Conservation (phyloP, 2,329 filamentous ascomycete genomes). For the Polytolypa hystricis region DNA sequence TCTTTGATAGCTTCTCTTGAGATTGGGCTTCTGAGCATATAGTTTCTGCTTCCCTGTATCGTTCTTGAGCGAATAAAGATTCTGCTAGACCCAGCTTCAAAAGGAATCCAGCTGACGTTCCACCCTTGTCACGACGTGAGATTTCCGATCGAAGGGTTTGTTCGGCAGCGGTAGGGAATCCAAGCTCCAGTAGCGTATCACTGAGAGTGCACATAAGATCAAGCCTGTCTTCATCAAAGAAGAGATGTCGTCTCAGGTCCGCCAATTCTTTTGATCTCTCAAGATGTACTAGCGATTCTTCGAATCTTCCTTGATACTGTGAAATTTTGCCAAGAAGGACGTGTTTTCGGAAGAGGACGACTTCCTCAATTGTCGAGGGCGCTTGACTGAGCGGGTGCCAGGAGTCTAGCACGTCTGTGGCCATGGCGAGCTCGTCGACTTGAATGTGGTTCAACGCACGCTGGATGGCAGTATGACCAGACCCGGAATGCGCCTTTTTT, state of each 20-base stretch:
- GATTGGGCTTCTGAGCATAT: constrained; percentile 2
- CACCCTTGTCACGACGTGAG: neutral
- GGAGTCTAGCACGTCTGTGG: constrained; percentile 1
- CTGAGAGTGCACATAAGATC: constrained; percentile 5
- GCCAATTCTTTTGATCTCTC: constrained; percentile 3
- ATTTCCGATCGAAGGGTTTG: constrained; percentile 2
- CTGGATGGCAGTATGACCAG: constrained; percentile 3
- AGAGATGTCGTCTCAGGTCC: neutral
- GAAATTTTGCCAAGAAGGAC: constrained; percentile 4
- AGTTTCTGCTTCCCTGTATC: neutral
- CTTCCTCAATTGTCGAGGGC: constrained; percentile 1
- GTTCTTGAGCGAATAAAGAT: constrained; percentile 2
- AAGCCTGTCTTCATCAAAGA: constrained; percentile 3
- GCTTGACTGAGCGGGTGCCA: constrained; percentile 2
- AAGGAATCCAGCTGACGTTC: neutral
- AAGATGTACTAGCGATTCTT: constrained; percentile 1
- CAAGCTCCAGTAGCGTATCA: constrained; percentile 3
- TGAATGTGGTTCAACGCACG: constrained; percentile 3
- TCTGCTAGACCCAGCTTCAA: constrained; percentile 4
- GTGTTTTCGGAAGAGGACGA: constrained; percentile 3
- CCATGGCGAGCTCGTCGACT: constrained; percentile 1
- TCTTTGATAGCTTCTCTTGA: neutral
- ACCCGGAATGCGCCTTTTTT: constrained; percentile 1
- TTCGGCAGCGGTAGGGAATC: neutral
- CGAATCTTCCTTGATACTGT: constrained; percentile 3